These are phyloP conservation scores for Pseudocercospora crystallina DNA, from an alignment of 2,329 filamentous ascomycete genomes.

Conservation along the genomic window DNA sequence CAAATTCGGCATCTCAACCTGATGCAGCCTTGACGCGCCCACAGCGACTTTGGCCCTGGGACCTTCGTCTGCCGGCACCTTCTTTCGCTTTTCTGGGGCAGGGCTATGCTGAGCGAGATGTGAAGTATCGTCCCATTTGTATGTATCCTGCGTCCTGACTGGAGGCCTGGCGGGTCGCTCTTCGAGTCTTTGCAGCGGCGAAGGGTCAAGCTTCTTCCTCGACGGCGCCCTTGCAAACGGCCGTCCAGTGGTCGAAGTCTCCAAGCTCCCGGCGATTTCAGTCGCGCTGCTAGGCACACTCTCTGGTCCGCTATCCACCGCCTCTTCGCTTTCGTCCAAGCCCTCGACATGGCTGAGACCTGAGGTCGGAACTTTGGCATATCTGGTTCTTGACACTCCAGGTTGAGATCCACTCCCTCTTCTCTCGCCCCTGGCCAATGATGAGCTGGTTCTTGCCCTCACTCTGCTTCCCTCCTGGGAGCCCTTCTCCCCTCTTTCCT, in stretches of 20 bases:
- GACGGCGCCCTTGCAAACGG: conserved; percentile 54
- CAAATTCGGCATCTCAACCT: conserved; percentile 77
- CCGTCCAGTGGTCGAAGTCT: conserved; percentile 44
- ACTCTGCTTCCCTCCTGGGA: conserved; percentile 21
- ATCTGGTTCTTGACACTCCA: conserved; percentile 7
- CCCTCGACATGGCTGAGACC: conserved; percentile 29
- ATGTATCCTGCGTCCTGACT: conserved; percentile 45
- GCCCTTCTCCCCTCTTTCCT: conserved; percentile 36
- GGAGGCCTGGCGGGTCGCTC: conserved; percentile 28
- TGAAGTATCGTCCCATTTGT: conserved; percentile 47
- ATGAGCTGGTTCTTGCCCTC: conserved; percentile 20
- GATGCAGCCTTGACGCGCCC: conserved; percentile 83
- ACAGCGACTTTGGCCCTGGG: conserved; percentile 69
- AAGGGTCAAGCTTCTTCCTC: conserved; percentile 36
- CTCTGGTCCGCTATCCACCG: conserved; percentile 8
- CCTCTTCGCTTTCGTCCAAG: conserved; percentile 12
- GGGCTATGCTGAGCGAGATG: conserved; percentile 33
- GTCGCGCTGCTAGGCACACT: conserved; percentile 6
- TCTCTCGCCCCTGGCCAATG: conserved; percentile 16
- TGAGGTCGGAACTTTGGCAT: conserved; percentile 14
- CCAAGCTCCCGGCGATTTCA: conserved; percentile 19
- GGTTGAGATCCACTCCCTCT: conserved; percentile 22
- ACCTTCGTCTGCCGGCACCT: conserved; percentile 34
- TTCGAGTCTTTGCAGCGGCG: conserved; percentile 20
- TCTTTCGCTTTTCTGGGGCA: conserved; percentile 23